phyloP scores from a whole-genome alignment of 2,329 filamentous ascomycete species.

The Whalleya microplaca region DNA sequence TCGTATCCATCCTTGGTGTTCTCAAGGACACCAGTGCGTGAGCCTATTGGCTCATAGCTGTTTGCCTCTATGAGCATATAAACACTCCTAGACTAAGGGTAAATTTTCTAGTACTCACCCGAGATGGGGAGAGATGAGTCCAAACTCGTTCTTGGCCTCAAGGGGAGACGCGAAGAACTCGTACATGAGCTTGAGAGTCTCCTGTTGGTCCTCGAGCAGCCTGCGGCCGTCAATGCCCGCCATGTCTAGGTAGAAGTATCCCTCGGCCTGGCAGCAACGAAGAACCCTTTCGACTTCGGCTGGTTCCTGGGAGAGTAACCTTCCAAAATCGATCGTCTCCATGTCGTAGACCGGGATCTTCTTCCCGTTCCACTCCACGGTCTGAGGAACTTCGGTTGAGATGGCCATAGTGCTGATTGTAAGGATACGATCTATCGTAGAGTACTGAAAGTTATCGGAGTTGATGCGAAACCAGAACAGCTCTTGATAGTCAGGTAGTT shows the following conservation, averaged over 20 bases:
- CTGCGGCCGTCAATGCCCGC: constrained; percentile 56
- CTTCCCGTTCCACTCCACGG: constrained; percentile 53
- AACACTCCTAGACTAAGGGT: not conserved
- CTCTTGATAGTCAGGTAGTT: constrained; percentile 4
- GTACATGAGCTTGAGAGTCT: constrained; percentile 57
- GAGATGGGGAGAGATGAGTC: constrained; percentile 56
- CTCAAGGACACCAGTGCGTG: constrained; percentile 50
- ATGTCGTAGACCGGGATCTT: constrained; percentile 54
- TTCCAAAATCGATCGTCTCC: constrained; percentile 56
- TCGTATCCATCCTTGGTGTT: constrained; percentile 57
- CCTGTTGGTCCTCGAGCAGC: constrained; percentile 55
- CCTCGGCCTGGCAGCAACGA: constrained; percentile 52
- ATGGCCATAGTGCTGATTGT: constrained; percentile 40
- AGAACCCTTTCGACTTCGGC: constrained; percentile 56
- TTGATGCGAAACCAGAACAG: constrained; percentile 4
- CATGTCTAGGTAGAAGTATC: constrained; percentile 61
- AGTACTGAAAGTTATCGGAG: constrained; percentile 7
- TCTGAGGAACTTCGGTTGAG: constrained; percentile 45
- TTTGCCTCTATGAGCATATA: not conserved
- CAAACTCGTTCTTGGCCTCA: constrained; percentile 60
- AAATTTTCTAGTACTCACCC: constrained; percentile 41
- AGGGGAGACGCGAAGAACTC: constrained; percentile 57
- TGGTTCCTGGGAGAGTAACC: constrained; percentile 57
- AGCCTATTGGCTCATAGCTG: constrained; percentile 54
- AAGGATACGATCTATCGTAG: not conserved